Evolutionary conservation across 768 basidiomycete genomes (phyloP).

Genomic region (Podaxis sp.): DNA sequence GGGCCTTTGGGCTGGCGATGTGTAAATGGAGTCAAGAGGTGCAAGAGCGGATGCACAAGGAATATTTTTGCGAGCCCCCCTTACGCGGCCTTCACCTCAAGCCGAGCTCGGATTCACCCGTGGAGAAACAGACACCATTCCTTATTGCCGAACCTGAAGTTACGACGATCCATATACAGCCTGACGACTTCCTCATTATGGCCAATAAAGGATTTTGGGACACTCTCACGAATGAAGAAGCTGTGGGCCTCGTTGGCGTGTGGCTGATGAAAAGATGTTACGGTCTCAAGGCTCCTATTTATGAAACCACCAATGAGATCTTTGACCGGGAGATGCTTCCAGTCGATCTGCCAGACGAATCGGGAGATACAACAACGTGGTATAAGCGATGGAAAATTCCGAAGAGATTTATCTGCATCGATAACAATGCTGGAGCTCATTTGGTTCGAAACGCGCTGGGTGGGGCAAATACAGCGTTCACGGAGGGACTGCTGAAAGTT

Average conservation of each 20-base stretch:
- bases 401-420: conserved; percentile 38
- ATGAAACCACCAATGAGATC: conserved; percentile 7
- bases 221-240: conserved; percentile 51
- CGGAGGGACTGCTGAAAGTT: conserved; percentile 31
- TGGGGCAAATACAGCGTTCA: conserved; percentile 40
- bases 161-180: conserved; percentile 37
- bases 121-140: conserved; percentile 39
- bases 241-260: conserved; percentile 49
- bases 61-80: conserved; percentile 40
- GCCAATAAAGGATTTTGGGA: conserved; percentile 55
- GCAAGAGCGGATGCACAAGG: conserved; percentile 32
- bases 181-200: conserved; percentile 53
- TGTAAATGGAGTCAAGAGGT: conserved; percentile 41
- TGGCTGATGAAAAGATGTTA: conserved; percentile 34
- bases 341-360: conserved; percentile 19
- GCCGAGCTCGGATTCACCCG: conserved; percentile 15
- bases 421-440: conserved; percentile 45
- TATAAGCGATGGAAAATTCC: conserved; percentile 34
- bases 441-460: conserved; percentile 50
- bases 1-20: conserved; percentile 42
- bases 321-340: conserved; percentile 24
- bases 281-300: neutral
- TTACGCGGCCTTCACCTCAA: conserved; percentile 11
- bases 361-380: conserved; percentile 31
- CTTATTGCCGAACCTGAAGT: conserved; percentile 53